These are phyloP conservation scores for Afroboletus lepidellus DNA, from an alignment of 1,284 basidiomycete genomes.

Conservation along the genomic window DNA sequence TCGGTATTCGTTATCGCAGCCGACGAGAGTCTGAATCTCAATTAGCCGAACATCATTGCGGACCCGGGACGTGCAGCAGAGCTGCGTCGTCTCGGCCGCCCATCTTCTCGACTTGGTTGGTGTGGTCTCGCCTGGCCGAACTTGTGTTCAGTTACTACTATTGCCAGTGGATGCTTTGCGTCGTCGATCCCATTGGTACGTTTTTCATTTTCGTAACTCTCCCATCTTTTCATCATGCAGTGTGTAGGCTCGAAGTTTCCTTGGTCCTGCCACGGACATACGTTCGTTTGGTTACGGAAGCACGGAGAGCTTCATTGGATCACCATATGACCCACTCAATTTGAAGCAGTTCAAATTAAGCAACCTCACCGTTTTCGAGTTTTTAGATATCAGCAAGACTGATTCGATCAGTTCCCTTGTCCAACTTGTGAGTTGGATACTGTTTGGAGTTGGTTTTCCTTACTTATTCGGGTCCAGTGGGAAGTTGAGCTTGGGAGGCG, in stretches of 20 bases:
- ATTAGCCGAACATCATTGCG: conserved; percentile 14
- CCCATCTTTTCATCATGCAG: background rate
- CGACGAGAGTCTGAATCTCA: background rate
- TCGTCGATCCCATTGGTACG: background rate
- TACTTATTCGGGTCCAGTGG: conserved; percentile 19
- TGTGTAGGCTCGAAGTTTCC: conserved; percentile 5
- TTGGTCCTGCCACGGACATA: background rate
- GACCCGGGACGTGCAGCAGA: conserved; percentile 6
- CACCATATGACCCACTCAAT: background rate
- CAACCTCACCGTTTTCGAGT: background rate
- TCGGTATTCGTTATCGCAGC: background rate
- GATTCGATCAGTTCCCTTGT: background rate
- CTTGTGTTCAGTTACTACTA: background rate
- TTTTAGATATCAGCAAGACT: background rate
- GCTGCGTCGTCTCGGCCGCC: conserved; percentile 17
- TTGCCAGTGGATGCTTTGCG: background rate
- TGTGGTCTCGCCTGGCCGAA: conserved; percentile 2
- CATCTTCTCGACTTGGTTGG: conserved; percentile 16
- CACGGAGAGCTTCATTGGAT: background rate
- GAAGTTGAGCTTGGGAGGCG: conserved; percentile 10
- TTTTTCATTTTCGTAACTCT: background rate
- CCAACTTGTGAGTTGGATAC: background rate
- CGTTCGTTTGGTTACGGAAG: background rate
- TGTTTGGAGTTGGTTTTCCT: no score
- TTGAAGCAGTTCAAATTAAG: background rate